Conservation (phyloP, 306 rosid species). For the Acacia acuminata region DNA sequence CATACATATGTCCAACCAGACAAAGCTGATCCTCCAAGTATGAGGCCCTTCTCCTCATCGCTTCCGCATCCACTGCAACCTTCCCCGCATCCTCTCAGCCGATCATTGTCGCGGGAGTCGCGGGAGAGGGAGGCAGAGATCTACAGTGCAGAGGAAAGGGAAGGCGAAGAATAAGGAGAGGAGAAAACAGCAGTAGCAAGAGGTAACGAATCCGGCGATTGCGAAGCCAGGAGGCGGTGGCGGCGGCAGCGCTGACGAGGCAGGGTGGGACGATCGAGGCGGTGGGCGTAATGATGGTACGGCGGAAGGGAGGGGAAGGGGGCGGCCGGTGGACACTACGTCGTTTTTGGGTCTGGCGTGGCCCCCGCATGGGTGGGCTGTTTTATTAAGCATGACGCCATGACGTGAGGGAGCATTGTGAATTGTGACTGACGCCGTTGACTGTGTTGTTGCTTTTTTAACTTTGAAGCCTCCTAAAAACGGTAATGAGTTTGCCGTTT, state of each 20-base stretch:
- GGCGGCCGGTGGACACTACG: too few species aligned
- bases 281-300: neutral
- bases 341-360: too few species aligned
- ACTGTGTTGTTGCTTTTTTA: too few species aligned
- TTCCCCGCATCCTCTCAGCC: constrained; percentile 41
- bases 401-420: too few species aligned
- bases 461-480: too few species aligned
- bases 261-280: neutral
- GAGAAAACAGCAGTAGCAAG: constrained; percentile 34
- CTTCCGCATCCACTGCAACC: constrained; percentile 29
- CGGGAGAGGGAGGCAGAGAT: constrained; percentile 31
- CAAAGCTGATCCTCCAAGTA: constrained; percentile 49
- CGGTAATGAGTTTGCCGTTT: too few species aligned
- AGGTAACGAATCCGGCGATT: constrained; percentile 40
- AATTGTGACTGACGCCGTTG: too few species aligned
- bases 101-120: constrained; percentile 26
- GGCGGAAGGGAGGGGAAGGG: constrained; percentile 25
- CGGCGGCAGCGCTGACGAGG: constrained; percentile 22
- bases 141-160: constrained; percentile 38
- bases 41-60: constrained; percentile 33
- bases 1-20: constrained; percentile 47
- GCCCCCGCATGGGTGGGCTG: too few species aligned
- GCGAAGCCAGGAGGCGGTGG: constrained; percentile 39
- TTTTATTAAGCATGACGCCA: too few species aligned
- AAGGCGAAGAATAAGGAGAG: constrained; percentile 26